Evolutionary conservation across 192 early-diverging fungal species (phyloP).

Genomic region (Linnemannia zychae): DNA sequence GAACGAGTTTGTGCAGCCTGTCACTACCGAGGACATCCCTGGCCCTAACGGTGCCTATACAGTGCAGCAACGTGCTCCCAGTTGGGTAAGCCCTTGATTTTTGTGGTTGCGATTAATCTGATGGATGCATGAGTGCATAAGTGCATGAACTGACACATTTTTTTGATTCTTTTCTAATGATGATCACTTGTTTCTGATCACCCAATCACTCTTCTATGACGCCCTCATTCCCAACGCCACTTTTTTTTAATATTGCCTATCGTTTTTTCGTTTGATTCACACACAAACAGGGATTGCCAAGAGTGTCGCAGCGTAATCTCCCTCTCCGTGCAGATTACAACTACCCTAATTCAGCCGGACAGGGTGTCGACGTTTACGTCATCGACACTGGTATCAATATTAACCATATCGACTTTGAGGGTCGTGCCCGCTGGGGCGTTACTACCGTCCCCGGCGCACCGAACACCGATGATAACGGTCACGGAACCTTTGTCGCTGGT

Average conservation of each 20-base stretch:
- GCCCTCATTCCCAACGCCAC: neutral
- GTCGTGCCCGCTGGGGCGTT: constrained; percentile 66
- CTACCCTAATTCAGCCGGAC: constrained; percentile 73
- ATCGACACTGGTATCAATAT: constrained; percentile 74
- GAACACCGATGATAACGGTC: constrained; percentile 66
- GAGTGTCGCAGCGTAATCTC: constrained; percentile 59
- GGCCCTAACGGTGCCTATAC: constrained; percentile 38
- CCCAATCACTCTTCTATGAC: neutral
- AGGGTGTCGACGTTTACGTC: constrained; percentile 72
- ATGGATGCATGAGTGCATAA: neutral
- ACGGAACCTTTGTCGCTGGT: constrained; percentile 70
- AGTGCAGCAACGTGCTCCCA: constrained; percentile 36
- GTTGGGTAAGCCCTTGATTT: constrained; percentile 47
- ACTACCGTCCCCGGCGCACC: constrained; percentile 47
- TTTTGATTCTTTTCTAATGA: neutral
- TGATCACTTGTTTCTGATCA: neutral
- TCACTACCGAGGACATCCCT: constrained; percentile 14
- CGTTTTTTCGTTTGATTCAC: neutral
- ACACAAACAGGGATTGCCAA: constrained; percentile 61
- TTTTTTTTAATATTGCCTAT: neutral
- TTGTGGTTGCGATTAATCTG: neutral
- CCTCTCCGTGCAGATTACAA: constrained; percentile 61
- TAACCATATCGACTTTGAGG: constrained; percentile 65
- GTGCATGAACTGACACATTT: constrained; percentile 3
- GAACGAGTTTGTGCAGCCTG: constrained; percentile 18